A percentile compares a stretch with the other conserved stretches of the same genome.
Evolutionary conservation across 1,284 basidiomycete genomes (phyloP).

Genomic region (Cystobasidiaceae sp.): DNA sequence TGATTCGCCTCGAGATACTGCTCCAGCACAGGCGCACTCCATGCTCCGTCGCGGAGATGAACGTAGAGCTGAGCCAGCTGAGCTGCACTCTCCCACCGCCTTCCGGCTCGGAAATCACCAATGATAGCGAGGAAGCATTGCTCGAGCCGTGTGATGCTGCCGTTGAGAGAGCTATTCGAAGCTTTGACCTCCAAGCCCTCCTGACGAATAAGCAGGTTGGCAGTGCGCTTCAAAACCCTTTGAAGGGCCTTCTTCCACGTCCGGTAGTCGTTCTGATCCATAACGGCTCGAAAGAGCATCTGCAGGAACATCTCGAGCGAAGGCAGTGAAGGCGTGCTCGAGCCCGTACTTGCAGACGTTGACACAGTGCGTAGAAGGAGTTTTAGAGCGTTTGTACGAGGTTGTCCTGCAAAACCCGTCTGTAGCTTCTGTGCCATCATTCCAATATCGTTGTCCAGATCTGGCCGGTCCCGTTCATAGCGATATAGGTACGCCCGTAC

Average conservation of each 20-base stretch:
- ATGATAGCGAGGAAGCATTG: neutral
- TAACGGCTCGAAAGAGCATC: neutral
- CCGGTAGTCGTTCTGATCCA: constrained; percentile 8
- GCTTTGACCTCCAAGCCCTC: neutral
- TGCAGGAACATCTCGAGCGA: neutral
- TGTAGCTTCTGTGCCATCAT: neutral
- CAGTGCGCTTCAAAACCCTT: neutral
- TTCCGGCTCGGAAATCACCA: neutral
- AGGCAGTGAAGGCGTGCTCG: neutral
- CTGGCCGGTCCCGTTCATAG: neutral
- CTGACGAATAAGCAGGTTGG: neutral
- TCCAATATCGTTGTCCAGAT: neutral
- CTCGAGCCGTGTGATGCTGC: too few relatives aligned
- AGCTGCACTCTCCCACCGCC: constrained; percentile 9
- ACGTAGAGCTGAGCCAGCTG: neutral
- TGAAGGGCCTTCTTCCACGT: neutral
- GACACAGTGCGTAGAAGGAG: too few relatives aligned
- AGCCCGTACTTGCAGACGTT: neutral
- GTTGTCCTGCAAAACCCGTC: neutral
- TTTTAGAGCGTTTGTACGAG: too few relatives aligned
- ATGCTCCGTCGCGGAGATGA: neutral
- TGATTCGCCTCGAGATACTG: constrained; percentile 4
- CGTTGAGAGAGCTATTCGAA: too few relatives aligned
- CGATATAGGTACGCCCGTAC: neutral
- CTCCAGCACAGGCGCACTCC: neutral